Percentiles rank a stretch among this genome's conserved stretches.
phyloP scores from a whole-genome alignment of 257 asterid species.

The Solanum bulbocastanum region DNA sequence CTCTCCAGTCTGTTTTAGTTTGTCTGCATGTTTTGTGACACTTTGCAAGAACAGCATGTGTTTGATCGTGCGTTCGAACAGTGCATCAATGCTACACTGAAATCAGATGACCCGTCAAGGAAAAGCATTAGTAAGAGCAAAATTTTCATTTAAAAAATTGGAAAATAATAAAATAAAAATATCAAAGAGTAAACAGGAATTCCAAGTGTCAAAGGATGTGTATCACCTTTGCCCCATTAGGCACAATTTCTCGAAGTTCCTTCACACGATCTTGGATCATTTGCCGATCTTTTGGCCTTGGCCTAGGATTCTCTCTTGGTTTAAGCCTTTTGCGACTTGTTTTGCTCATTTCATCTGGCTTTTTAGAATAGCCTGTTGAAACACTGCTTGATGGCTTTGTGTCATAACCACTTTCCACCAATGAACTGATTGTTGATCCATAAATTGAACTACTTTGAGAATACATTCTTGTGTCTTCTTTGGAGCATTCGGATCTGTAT shows the following conservation, averaged over 20 bases:
- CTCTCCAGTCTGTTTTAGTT: slow-evolving; percentile 74
- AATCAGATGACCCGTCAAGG: slow-evolving; percentile 1
- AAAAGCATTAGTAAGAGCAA: slow-evolving; percentile 1
- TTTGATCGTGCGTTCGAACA: slow-evolving; percentile 86
- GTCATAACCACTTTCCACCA: slow-evolving; percentile 46
- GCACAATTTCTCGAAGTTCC: slow-evolving; percentile 89
- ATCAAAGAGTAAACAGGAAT: neutral
- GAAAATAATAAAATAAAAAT: neutral
- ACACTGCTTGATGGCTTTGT: slow-evolving; percentile 42
- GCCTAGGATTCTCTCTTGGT: slow-evolving; percentile 89
- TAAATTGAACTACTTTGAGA: slow-evolving; percentile 57
- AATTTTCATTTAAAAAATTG: neutral
- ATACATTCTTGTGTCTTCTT: slow-evolving; percentile 34
- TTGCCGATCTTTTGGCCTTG: slow-evolving; percentile 95
- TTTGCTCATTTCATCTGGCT: slow-evolving; percentile 47
- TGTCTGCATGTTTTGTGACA: slow-evolving; percentile 81
- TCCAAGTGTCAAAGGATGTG: neutral
- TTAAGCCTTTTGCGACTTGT: slow-evolving; percentile 73
- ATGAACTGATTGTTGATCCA: slow-evolving; percentile 65
- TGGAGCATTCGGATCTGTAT: slow-evolving; percentile 21
- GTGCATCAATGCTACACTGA: slow-evolving; percentile 98
- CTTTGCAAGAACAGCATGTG: slow-evolving; percentile 96
- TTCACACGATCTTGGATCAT: slow-evolving; percentile 96
- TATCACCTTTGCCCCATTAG: slow-evolving; percentile 83
- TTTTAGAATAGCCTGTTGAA: slow-evolving; percentile 60